Conservation (phyloP, 169 alveolate genomes). For the Fabrea salina region DNA sequence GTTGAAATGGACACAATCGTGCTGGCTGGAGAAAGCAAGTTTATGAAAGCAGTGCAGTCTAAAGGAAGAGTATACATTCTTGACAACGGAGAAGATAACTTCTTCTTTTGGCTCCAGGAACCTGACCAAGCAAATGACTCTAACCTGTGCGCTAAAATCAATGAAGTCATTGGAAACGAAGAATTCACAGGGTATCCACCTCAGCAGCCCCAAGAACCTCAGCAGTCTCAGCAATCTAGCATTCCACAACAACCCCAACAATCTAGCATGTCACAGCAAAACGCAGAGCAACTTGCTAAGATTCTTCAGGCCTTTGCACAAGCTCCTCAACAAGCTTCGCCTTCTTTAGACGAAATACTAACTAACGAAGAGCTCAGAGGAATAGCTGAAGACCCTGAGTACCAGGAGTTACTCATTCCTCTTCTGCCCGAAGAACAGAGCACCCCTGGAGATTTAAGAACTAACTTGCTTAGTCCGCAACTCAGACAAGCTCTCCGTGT, state of each 20-base stretch:
- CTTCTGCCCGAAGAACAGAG: conserved; percentile 11
- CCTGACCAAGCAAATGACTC: background rate
- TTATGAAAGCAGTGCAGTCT: background rate
- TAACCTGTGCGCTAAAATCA: background rate
- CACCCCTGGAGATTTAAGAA: background rate
- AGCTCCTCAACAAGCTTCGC: background rate
- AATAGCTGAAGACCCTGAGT: background rate
- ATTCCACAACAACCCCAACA: background rate
- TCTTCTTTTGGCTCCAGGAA: conserved; percentile 19
- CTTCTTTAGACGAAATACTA: conserved; percentile 12
- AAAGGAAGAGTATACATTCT: conserved; percentile 15
- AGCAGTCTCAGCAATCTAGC: background rate
- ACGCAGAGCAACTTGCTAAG: background rate
- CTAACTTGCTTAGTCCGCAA: conserved; percentile 8
- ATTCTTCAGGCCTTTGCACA: background rate
- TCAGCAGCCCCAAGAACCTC: background rate
- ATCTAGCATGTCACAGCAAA: background rate
- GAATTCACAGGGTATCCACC: background rate
- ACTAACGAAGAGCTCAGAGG: conserved; percentile 1
- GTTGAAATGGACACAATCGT: conserved; percentile 6
- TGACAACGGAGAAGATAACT: background rate
- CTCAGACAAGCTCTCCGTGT: conserved; percentile 24
- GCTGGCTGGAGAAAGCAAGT: background rate
- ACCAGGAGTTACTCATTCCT: background rate
- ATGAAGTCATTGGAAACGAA: background rate